Conservation (phyloP, 352 stramenopile species). For the Phytopythium litorale region DNA sequence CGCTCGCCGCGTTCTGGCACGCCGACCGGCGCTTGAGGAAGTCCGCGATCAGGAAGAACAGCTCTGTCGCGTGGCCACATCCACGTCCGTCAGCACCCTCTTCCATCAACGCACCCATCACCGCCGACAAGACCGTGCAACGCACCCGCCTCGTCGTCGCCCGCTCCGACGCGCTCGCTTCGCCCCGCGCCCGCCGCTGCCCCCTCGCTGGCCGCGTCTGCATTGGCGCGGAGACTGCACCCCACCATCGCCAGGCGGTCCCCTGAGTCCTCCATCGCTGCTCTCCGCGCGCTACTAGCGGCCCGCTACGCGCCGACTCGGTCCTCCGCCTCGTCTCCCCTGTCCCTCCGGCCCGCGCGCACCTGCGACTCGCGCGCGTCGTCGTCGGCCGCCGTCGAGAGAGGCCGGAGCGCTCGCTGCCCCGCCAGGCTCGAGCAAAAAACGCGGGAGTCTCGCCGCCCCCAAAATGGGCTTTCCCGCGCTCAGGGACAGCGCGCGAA, state of each 20-base stretch:
- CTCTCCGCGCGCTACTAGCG: no score
- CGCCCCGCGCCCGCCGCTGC: background rate
- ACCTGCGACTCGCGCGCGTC: background rate
- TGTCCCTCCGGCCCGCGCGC: background rate
- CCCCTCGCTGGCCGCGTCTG: no score
- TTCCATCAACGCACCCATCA: background rate
- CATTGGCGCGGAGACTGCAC: no score
- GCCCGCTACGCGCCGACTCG: no score
- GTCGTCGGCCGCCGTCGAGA: background rate
- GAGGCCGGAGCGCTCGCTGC: background rate
- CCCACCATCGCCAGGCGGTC: background rate
- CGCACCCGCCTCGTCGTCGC: background rate
- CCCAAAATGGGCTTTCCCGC: no score
- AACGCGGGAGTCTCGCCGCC: no score
- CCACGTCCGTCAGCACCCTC: background rate
- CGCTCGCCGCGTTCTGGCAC: conserved; percentile 58
- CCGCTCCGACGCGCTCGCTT: background rate
- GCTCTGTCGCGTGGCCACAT: conserved; percentile 20
- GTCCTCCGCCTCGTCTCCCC: background rate
- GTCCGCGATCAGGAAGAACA: conserved; percentile 85
- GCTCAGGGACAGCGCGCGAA: no score
- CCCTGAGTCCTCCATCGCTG: background rate
- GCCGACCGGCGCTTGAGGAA: conserved; percentile 68
- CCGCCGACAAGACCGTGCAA: background rate
- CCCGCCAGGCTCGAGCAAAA: background rate